Base-by-base conservation (phyloP, 2,329 filamentous ascomycete genomes). In the Dryadomyces sulphureus region DNA sequence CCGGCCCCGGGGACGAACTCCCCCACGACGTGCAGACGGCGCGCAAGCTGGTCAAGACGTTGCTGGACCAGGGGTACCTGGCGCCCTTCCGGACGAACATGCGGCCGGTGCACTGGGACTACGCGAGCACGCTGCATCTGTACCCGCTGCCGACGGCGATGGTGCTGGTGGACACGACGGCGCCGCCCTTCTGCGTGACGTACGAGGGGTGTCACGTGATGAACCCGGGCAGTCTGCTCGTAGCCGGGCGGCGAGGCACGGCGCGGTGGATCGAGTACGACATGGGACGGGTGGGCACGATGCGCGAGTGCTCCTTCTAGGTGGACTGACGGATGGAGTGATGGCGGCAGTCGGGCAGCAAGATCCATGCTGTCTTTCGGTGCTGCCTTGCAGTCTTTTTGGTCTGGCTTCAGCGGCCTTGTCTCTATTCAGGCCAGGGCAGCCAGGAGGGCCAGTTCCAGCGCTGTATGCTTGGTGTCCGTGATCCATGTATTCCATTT, bases 151-250 rank as follows among this genome's bases (percentile, higher is more conserved):
- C 92, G 2, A 90, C 85, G 19, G 79, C 84, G 1, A 68, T 96
- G 57, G 76, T 93, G 16, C 65, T 98, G 4, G 81, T 87, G 2
- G 92, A 98, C 63, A 70, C 82, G 0, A 85, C 89, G 38, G 80
- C 82, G 9, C 80, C 84, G 14, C 73, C 87, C 0, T 98, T 94
- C 57, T 83, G 82, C 45, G 69, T 95, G 52, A 94, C 85, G 14
- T 96, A 96, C 58, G 90, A 94, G 62, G 90, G 89, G 0, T 96
- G 92, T 58, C 85, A 92, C 65, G 89, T 95, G 30, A 81, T 98
- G 75, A 98, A 98, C 60, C 89, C 92, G 0, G 87, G 88, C 6
- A 72, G 74, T 42, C 62, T 98, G 43, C 71, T 93, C 21, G 79
- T 85, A 0, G 67, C 75, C 0, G 81, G 80, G 0, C 72, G 79